These are phyloP conservation scores for Dothideomycetidae sp. DNA, from an alignment of 2,329 filamentous ascomycete genomes.

Conservation along the genomic window DNA sequence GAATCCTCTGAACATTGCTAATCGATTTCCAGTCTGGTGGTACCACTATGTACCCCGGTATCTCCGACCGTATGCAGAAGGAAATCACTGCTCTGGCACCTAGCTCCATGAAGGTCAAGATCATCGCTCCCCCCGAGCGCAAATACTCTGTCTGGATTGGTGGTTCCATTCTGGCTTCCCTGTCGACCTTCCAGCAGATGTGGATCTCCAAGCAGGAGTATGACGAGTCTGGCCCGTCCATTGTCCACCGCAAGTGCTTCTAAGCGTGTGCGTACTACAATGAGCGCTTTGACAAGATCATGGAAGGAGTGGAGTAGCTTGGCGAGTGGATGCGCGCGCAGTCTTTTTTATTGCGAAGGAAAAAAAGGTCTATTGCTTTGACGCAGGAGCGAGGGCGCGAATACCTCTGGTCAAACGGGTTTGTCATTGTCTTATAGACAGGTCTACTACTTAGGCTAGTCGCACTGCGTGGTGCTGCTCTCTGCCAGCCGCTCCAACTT, in stretches of 20 bases:
- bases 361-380: background rate
- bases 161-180: constrained; percentile 98
- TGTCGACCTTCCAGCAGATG: constrained; percentile 99
- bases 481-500: background rate
- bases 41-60: constrained; percentile 99
- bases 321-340: background rate
- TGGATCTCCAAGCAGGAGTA: constrained; percentile 99
- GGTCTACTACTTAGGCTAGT: background rate
- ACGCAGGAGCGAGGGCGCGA: background rate
- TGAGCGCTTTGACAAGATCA: background rate
- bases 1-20: constrained; percentile 4
- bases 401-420: background rate
- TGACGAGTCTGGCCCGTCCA: constrained; percentile 98
- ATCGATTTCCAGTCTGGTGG: constrained; percentile 66
- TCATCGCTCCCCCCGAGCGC: constrained; percentile 98
- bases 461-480: background rate
- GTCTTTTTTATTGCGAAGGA: background rate
- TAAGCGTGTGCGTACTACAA: constrained; percentile 42
- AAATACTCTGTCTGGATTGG: constrained; percentile 99
- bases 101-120: constrained; percentile 99
- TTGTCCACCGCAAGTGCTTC: constrained; percentile 99
- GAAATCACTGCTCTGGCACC: constrained; percentile 98
- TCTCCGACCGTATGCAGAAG: constrained; percentile 99
- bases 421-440: background rate
- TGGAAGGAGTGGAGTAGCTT: constrained; percentile 6